Base-by-base conservation (phyloP, 2,329 filamentous ascomycete genomes). In the Cladosporium sp. region DNA sequence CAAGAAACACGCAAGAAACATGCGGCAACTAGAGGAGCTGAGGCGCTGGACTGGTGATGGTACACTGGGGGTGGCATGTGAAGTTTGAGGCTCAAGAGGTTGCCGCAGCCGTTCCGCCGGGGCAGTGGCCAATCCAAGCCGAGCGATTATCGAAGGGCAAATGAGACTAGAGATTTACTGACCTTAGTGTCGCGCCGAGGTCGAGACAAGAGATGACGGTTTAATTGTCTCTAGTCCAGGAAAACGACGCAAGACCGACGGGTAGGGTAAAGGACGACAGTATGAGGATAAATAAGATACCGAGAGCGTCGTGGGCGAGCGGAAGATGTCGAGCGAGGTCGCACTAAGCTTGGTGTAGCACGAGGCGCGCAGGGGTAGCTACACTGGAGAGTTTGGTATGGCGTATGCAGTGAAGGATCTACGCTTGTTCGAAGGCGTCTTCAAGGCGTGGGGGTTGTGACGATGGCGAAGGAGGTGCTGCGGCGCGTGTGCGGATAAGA, bases 21-120 rank as follows among this genome's bases (percentile, higher is more conserved):
- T 47, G 44, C 44, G 44, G 44, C 44, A 47, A 32, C 18, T n/a
- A 41, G 37, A 39, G 44, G 24, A 34, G 27, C 45, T 32, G 30
- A 47, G 44, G 24, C 44, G 27, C 45, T 32, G 30, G 45, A 34
- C 17, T 40, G 29, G 27, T 48, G 45, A 34, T 32, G 37, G 30
- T 34, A 41, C n/a, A 22, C 13, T 15, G 37, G 24, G 37, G 18
- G 30, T 34, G 12, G 45, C 45, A 48, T 48, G 45, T 48, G 45
- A 48, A 48, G 37, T 22, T 27, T 48, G 45, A 48, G 45, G 45
- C 45, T 48, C 45, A 48, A 48, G 45, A 24, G 36, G 29, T 41
- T 48, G 42, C 45, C 45, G 45, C 45, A 48, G 45, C 45, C 45
- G 45, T 41, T 48, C 45, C 45, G 45, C 45, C 45, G 45, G 18